These are phyloP conservation scores for Verticillium albo-atrum DNA, from an alignment of 2,329 filamentous ascomycete species.

Conservation along the genomic window DNA sequence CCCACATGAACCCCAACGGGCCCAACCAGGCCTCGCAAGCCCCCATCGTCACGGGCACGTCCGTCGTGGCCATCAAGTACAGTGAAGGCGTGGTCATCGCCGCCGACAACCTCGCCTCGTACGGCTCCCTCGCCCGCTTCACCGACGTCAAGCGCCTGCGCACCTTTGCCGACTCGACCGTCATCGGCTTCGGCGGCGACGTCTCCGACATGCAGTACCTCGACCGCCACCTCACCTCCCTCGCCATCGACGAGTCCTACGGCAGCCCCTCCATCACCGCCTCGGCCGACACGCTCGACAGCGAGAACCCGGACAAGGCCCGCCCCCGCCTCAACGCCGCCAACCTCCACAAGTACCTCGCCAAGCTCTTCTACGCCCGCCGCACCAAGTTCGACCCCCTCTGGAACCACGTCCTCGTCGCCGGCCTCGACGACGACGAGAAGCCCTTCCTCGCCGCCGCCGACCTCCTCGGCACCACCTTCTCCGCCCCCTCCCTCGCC, in stretches of 20 bases:
- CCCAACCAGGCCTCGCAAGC: slow-evolving; percentile 86
- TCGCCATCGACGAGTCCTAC: slow-evolving; percentile 89
- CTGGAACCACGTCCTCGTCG: slow-evolving; percentile 94
- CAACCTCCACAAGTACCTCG: slow-evolving; percentile 94
- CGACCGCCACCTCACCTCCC: slow-evolving; percentile 81
- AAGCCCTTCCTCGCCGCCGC: slow-evolving; percentile 88
- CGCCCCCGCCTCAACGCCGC: slow-evolving; percentile 68
- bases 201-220: slow-evolving; percentile 99
- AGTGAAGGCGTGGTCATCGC: slow-evolving; percentile 95
- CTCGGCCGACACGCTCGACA: slow-evolving; percentile 15
- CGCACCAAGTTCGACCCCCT: slow-evolving; percentile 94
- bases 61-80: slow-evolving; percentile 92
- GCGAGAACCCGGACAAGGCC: slow-evolving; percentile 11
- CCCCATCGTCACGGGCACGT: slow-evolving; percentile 93
- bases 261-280: slow-evolving; percentile 37
- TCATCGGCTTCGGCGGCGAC: slow-evolving; percentile 94
- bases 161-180: slow-evolving; percentile 75
- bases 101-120: slow-evolving; percentile 95
- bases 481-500: slow-evolving; percentile 79
- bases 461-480: slow-evolving; percentile 91
- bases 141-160: slow-evolving; percentile 94
- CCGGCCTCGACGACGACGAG: slow-evolving; percentile 73
- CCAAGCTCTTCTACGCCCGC: slow-evolving; percentile 93
- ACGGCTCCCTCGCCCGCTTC: slow-evolving; percentile 95
- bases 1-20: slow-evolving; percentile 67